These are phyloP conservation scores for Lactarius trivialis DNA, from an alignment of 768 basidiomycete genomes.

Conservation along the genomic window DNA sequence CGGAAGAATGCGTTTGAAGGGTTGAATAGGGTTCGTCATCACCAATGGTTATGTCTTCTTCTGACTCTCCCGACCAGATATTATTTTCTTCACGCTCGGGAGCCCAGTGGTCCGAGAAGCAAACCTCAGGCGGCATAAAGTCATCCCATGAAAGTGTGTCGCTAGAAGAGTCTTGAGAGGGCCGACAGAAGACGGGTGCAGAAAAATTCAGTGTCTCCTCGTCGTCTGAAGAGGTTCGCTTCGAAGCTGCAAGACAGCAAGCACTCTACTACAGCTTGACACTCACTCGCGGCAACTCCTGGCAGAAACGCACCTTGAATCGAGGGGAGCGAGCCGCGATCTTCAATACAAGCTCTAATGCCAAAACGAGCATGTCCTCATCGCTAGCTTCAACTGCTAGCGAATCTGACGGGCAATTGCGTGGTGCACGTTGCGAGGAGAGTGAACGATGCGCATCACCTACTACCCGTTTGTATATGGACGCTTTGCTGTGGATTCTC, in stretches of 20 bases:
- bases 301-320: slow-evolving; percentile 9
- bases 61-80: slow-evolving; percentile 5
- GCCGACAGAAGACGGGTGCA: background rate
- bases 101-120: background rate
- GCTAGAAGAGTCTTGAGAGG: slow-evolving; percentile 1
- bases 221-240: background rate
- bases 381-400: background rate
- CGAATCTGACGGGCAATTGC: background rate
- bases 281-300: background rate
- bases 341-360: slow-evolving; percentile 17
- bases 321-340: slow-evolving; percentile 7
- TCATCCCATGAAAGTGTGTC: slow-evolving; percentile 4
- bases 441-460: background rate
- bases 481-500: slow-evolving; percentile 5
- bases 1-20: background rate
- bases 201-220: background rate
- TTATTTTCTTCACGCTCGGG: background rate
- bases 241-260: background rate
- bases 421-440: background rate
- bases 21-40: background rate
- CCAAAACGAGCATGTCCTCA: slow-evolving; percentile 13
- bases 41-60: background rate
- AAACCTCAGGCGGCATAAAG: background rate
- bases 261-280: background rate
- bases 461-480: background rate